Conservation (phyloP, 495 filamentous ascomycete species). For the Tuber magnatum region DNA sequence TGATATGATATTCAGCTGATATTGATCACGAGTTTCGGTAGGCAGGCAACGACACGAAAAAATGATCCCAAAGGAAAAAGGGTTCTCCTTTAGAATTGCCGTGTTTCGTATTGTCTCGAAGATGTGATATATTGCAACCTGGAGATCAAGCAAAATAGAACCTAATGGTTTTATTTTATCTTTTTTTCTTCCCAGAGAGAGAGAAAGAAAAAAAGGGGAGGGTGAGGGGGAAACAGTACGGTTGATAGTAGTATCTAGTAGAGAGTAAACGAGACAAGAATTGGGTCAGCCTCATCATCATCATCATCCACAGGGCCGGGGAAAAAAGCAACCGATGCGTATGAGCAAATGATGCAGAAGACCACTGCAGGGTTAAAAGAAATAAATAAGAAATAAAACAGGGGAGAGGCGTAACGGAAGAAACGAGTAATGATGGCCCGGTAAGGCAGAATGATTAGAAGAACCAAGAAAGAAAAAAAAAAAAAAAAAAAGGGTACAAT, state of each 20-base stretch:
- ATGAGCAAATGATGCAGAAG: conserved; percentile 24
- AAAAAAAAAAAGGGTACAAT: neutral
- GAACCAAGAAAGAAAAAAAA: neutral
- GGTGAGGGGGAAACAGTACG: conserved; percentile 6
- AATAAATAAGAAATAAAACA: conserved; percentile 22
- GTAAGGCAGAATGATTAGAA: conserved; percentile 27
- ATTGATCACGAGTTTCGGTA: conserved; percentile 16
- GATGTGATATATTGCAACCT: conserved; percentile 17
- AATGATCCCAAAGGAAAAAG: conserved; percentile 13
- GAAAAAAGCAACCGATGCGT: conserved; percentile 11
- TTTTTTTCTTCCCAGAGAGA: conserved; percentile 2
- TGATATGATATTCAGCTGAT: conserved; percentile 16
- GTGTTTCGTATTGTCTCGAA: conserved; percentile 18
- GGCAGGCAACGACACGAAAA: conserved; percentile 17
- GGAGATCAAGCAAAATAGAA: conserved; percentile 18
- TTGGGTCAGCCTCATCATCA: conserved; percentile 20
- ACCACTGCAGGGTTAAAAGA: conserved; percentile 11
- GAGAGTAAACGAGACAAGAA: conserved; percentile 14
- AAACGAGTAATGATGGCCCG: conserved; percentile 21
- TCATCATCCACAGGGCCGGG: conserved; percentile 8
- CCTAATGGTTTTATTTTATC: conserved; percentile 12
- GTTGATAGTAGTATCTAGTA: conserved; percentile 17
- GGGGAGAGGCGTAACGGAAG: conserved; percentile 22
- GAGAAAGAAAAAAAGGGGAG: conserved; percentile 5
- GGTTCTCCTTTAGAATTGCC: conserved; percentile 17